Evolutionary conservation across 768 basidiomycete genomes (phyloP), one percentile per base, ranked within the genome.

Genomic region (Pisolithus albus): DNA sequence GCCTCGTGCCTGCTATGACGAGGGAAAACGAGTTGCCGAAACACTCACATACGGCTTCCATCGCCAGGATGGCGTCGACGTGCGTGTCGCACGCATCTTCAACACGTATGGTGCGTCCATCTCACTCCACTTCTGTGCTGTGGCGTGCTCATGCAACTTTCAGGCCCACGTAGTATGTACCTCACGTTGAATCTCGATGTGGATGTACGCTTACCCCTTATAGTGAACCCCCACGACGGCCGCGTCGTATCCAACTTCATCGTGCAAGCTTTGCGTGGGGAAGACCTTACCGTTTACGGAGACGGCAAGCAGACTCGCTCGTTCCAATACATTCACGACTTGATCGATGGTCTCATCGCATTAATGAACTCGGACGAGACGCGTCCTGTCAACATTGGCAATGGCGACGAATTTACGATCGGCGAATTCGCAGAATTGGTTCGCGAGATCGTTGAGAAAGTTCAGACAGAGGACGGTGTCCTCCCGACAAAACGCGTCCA

Each of bases 241-340:
- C 90, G 96, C 52, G 94, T 99, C 58, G 96, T 99, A 24, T 95
- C 92, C 64, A 99, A 99, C 74, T 99, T 99, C 70, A 95, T 96
- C 66, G 89, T 98, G 47, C 94, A 97, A 62, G 96, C 96, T 15
- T 82, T 99, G 49, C 88, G 86, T 61, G 94, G 92, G 46, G 86
- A 98, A 70, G 90, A 97, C 70, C 87, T 99, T 79, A 97, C 94
- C 44, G 92, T 97, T 42, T 95, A 94, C 65, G 92, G 93, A 47
- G 92, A 97, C 64, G 92, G 92, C 58, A 82, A 72, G 41, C 92
- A 95, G 74, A 94, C 92, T 19, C 88, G 92, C 53, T 95, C 93
- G 11, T 93, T 95, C 82, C 93, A 95, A 72, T 99, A 95, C 72
- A 85, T 99, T 53, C 96, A 99, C 74, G 96, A 99, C 69, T 82